These are phyloP conservation scores for Primulina eburnea DNA, from an alignment of 257 asterid species.

Conservation along the genomic window DNA sequence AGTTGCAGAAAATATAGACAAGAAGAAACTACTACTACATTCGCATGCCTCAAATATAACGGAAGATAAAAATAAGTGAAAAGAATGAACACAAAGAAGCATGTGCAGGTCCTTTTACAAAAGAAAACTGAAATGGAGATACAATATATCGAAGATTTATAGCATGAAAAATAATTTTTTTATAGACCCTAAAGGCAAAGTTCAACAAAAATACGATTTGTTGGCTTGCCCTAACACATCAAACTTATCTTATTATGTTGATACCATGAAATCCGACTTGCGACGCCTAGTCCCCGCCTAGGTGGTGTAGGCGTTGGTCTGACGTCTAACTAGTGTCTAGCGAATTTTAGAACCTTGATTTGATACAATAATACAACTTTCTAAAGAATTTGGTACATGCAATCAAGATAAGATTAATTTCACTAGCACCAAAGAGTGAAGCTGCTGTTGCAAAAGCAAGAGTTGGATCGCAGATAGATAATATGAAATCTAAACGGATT, in stretches of 20 bases:
- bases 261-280: too few relatives aligned
- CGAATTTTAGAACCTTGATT: too few relatives aligned
- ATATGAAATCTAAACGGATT: conserved; percentile 17
- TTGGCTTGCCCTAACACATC: too few relatives aligned
- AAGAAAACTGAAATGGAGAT: not conserved
- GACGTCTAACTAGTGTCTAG: too few relatives aligned
- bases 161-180: too few relatives aligned
- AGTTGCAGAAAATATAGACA: not conserved
- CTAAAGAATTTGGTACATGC: not conserved
- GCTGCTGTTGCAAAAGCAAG: conserved; percentile 27
- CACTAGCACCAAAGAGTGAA: conserved; percentile 24
- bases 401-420: not conserved
- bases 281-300: too few relatives aligned
- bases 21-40: not conserved
- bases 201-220: too few relatives aligned
- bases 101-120: not conserved
- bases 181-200: too few relatives aligned
- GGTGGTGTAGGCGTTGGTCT: too few relatives aligned
- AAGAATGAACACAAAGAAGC: not conserved
- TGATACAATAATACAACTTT: conserved; percentile 16
- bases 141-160: not conserved
- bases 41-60: not conserved
- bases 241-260: too few relatives aligned
- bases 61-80: not conserved
- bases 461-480: not conserved